These are phyloP conservation scores for Penicillium oxalicum DNA, from an alignment of 2,329 filamentous ascomycete species.

Conservation along the genomic window DNA sequence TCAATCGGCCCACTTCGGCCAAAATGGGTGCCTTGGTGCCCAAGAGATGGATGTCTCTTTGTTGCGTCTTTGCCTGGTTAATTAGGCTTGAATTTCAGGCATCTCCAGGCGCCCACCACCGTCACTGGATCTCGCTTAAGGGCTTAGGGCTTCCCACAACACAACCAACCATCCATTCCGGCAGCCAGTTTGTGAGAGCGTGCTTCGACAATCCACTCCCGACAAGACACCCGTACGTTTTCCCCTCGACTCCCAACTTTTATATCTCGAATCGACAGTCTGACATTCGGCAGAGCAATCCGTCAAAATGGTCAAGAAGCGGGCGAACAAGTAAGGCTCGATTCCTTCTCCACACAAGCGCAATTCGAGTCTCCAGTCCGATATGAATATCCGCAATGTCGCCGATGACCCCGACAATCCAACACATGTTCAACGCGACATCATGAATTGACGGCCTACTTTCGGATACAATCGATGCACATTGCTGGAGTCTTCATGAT, in stretches of 20 bases:
- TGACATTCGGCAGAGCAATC: conserved; percentile 39
- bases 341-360: conserved; percentile 15
- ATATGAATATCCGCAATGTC: conserved; percentile 24
- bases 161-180: conserved; percentile 31
- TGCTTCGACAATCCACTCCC: conserved; percentile 36
- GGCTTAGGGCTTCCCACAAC: conserved; percentile 38
- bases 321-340: conserved; percentile 62
- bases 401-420: conserved; percentile 11
- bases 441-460: background rate
- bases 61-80: background rate
- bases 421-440: conserved; percentile 2
- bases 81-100: background rate
- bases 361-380: conserved; percentile 23
- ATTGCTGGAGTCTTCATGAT: conserved; percentile 14
- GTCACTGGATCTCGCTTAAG: conserved; percentile 33
- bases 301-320: conserved; percentile 69
- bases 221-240: conserved; percentile 37
- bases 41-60: background rate
- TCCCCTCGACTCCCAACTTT: conserved; percentile 17
- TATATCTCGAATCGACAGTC: conserved; percentile 18
- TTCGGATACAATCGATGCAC: conserved; percentile 10
- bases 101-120: conserved; percentile 5
- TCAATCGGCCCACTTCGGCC: background rate
- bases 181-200: conserved; percentile 29
- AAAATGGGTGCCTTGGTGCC: background rate